Evolutionary conservation across 495 filamentous ascomycete genomes (phyloP).

Genomic region (Neurospora discreta): DNA sequence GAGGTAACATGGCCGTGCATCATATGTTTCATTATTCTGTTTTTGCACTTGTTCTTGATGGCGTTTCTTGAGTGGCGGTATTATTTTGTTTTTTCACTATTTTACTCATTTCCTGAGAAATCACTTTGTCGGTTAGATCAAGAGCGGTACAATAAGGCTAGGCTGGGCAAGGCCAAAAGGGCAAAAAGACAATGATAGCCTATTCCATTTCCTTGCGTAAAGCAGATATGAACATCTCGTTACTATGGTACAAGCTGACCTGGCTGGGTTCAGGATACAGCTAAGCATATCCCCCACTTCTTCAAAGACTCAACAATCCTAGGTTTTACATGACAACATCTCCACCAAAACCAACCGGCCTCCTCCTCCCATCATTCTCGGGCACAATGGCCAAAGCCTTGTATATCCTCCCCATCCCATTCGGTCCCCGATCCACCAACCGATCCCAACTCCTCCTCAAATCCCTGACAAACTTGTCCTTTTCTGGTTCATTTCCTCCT

Average conservation of each 20-base stretch:
- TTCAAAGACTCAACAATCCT: background rate
- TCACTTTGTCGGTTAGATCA: background rate
- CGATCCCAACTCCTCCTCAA: conserved; percentile 68
- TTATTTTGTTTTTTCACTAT: background rate
- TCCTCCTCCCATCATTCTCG: conserved; percentile 55
- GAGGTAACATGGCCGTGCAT: background rate
- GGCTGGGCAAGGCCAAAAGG: background rate
- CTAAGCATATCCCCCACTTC: background rate
- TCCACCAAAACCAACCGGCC: conserved; percentile 89
- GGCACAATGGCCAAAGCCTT: conserved; percentile 88
- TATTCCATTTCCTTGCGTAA: background rate
- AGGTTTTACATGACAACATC: conserved; percentile 31
- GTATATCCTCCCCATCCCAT: conserved; percentile 88
- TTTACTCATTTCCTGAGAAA: background rate
- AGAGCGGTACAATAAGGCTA: background rate
- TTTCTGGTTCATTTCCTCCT: conserved; percentile 38
- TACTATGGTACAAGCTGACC: background rate
- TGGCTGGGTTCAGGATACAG: background rate
- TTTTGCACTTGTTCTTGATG: background rate
- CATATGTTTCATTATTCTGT: background rate
- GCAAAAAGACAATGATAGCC: background rate
- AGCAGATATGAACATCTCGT: background rate
- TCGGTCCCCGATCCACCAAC: conserved; percentile 63
- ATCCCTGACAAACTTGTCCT: conserved; percentile 54
- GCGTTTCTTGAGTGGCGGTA: background rate